Conservation (phyloP, 345 rosid genomes). For the Citrus unshiu region DNA sequence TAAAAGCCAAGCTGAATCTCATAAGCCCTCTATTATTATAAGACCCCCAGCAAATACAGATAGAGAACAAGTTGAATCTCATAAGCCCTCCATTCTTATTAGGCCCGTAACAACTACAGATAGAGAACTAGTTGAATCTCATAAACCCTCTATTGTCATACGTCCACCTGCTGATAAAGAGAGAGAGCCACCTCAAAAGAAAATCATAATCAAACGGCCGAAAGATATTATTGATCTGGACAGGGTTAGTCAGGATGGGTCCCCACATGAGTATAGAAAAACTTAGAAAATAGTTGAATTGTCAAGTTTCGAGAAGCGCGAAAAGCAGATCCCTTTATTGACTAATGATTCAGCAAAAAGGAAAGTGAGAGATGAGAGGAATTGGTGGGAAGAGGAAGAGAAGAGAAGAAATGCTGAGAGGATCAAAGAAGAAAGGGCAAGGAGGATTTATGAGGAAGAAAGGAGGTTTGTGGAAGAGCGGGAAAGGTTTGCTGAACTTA, state of each 20-base stretch:
- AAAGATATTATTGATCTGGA: constrained; percentile 73
- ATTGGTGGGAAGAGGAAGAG: constrained; percentile 82
- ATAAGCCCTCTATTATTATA: constrained; percentile 53
- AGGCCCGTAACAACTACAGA: constrained; percentile 56
- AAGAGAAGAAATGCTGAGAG: constrained; percentile 53
- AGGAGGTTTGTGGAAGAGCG: constrained; percentile 53
- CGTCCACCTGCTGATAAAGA: constrained; percentile 70
- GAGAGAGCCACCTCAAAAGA: constrained; percentile 66
- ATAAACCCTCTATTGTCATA: constrained; percentile 73
- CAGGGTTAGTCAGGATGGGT: constrained; percentile 65
- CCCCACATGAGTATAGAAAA: constrained; percentile 63
- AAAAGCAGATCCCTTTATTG: constrained; percentile 36
- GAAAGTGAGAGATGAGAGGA: constrained; percentile 56
- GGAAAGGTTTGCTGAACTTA: constrained; percentile 61
- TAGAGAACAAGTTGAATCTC: constrained; percentile 53
- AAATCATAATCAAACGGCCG: constrained; percentile 69
- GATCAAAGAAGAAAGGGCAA: constrained; percentile 44
- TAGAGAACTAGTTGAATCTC: constrained; percentile 56
- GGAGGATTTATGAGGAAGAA: constrained; percentile 41
- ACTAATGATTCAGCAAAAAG: constrained; percentile 45
- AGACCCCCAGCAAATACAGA: constrained; percentile 54
- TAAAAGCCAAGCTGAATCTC: constrained; percentile 55
- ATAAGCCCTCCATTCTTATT: constrained; percentile 54
- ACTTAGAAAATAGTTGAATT: constrained; percentile 78
- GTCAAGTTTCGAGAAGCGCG: constrained; percentile 55